Evolutionary conservation across 345 rosid genomes (phyloP), one percentile per base, ranked within the genome.

Genomic region (Physaria fendleri): DNA sequence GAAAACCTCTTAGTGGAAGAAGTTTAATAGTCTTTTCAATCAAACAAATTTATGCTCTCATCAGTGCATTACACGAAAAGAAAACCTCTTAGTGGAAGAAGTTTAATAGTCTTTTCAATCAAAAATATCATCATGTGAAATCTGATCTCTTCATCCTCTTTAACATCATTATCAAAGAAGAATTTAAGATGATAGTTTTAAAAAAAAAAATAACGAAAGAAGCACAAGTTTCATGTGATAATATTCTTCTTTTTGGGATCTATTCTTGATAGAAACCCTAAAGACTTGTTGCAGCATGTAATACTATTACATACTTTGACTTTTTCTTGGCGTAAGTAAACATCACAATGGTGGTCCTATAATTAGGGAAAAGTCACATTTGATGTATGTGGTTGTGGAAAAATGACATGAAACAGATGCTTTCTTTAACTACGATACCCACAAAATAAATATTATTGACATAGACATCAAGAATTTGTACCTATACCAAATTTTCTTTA

Each of bases 221-320:
- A 1, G 40, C 73, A 60, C 47, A 49, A 51, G 39, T 15, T 27
- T 24, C 62, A 69, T 46, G 49, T 68, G 48, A 25, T 43, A n/a
- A n/a, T n/a, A 53, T 41, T 53, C 35, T 45, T 23, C 5, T 12
- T 1, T 39, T 27, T n/a, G 17, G 74, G 15, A 54, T 62, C 4
- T 62, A 39, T 69, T 53, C 74, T 62, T 45, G 74, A 69, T 15
- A 46, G 29, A 46, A 58, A 62, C 58, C 37, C 54, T 24, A 53
- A 35, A 62, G 57, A 22, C 56, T 28, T 53, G 30, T 30, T 27
- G 68, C 43, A 54, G 68, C 68, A 69, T 51, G 66, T 34, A 50
- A 4, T 18, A 51, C 8, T 44, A 33, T 21, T 34, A n/a, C 40
- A 12, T 50, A 23, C 17, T 4, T 42, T 34, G 46, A 59, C 17